Base-by-base conservation (phyloP, 306 rosid species). In the Gastrolobium villosum region DNA sequence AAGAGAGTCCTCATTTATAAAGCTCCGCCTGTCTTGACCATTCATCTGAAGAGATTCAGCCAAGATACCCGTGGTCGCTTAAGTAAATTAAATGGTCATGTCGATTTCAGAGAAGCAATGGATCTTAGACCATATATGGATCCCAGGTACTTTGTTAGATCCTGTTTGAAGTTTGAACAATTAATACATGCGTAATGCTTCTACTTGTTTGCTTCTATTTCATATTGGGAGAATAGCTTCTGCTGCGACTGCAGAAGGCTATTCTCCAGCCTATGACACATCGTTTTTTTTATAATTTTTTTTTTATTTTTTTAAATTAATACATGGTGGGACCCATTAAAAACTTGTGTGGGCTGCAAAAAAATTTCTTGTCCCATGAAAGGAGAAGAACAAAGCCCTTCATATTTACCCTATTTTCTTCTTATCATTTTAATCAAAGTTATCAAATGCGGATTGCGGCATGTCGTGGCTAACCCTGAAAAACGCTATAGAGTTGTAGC, bases 11-110 rank as follows among this genome's bases (percentile, higher is more conserved):
- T 93, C 71, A 89, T 96, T 72, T 79, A 83, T 81, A 93, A 84
- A 83, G 91, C 96, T 66, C 98, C 98, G 0, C 92, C 91, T 45
- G 80, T 93, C 75, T 83, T 96, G 78, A 93, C 94, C 48, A 89
- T 96, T 81, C 99, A 93, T 90, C 86, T 96, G 59, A 96, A 96
- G 85, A 87, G 99, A 75, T 96, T 96, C 84, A 85, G 94, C 87
- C 98, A 94, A 74, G 99, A 96, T 87, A 87, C 90, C 20, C 96
- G 96, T 43, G 98, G 99, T 49, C 97, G 98, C 82, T 78, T 93
- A 56, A 96, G 92, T 84, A 93, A 96, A 86, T 82, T 93, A 87
- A 96, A 87, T 45, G 99, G 99, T 28, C 92, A 96, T 76, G 94
- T 96, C 75, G 80, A 67, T 69, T 91, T 96, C 84, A 82, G 76